Base-by-base conservation (phyloP, 164 flowering plant species). In the Chloranthus sessilifolius region DNA sequence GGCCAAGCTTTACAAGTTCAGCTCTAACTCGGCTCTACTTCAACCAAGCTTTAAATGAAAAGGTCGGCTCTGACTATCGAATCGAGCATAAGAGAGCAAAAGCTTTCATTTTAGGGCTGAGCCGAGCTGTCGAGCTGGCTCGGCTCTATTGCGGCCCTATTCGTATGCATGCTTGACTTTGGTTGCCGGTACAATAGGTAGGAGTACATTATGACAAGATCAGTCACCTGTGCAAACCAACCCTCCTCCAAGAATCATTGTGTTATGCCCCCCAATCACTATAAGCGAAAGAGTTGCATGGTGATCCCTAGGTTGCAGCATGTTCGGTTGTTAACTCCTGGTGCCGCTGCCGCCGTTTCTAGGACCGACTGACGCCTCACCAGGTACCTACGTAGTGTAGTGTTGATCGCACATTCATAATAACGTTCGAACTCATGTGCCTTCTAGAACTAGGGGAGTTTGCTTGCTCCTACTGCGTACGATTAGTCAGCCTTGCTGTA, bases 291-390 rank as follows among this genome's bases (percentile, higher is more conserved):
- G 39, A 53, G 48, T 6, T 28, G 48, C 39, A 24, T 42, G 39
- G 48, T 41, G 57, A 53, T 53, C 48, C 57, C 28, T 29, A 55
- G 43, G 42, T 33, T 45, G 60, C 52, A 56, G 24, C 61, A 56
- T 39, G 47, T 56, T 30, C 39, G 37, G 38, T 47, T 30, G 28
- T 56, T 47, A 47, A 56, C 38, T 56, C 53, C 53, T 56, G 21
- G 38, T 28, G 21, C 39, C 47, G 46, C 15, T 47, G 39, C 22
- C 37, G 39, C 33, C 20, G 17, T 47, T 46, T 56, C 52, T 34
- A 52, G 35, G 34, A 39, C n/a, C 55, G 24, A 52, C 15, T 9
- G 17, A 52, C 11, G 36, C 55, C 44, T 52, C 45, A 52, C 45
- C 24, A 4, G 20, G 30, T 7, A 37, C 43, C 28, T 34, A 49